phyloP scores from a whole-genome alignment of 2,329 filamentous ascomycete species.

The Fusarium tricinctum region DNA sequence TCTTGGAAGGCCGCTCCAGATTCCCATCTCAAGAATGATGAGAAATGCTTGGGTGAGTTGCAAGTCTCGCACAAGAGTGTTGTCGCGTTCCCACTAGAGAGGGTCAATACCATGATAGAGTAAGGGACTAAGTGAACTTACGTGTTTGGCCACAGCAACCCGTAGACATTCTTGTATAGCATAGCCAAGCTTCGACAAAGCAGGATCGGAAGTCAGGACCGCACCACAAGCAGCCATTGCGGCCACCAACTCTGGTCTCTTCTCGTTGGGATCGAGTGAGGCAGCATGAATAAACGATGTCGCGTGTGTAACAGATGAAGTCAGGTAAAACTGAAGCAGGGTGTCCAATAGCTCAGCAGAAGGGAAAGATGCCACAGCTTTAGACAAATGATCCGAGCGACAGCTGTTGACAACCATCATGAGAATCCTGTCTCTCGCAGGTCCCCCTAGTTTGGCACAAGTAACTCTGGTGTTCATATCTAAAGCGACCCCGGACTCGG shows the following conservation, averaged over 20 bases:
- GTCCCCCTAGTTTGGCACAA: conserved; percentile 33
- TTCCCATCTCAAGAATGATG: conserved; percentile 52
- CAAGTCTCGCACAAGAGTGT: conserved; percentile 51
- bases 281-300: conserved; percentile 56
- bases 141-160: conserved; percentile 35
- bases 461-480: conserved; percentile 39
- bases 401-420: conserved; percentile 50
- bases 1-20: conserved; percentile 57
- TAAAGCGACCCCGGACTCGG: conserved; percentile 44
- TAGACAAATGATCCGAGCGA: conserved; percentile 44
- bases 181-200: conserved; percentile 57
- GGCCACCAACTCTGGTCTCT: conserved; percentile 55
- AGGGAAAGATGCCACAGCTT: conserved; percentile 56
- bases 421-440: conserved; percentile 50
- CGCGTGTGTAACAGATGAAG: conserved; percentile 45
- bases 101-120: not conserved
- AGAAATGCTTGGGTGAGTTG: conserved; percentile 53
- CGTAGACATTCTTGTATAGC: conserved; percentile 57
- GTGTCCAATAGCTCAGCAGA: conserved; percentile 57
- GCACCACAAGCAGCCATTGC: conserved; percentile 56
- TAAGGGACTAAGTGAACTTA: not conserved
- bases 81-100: conserved; percentile 53
- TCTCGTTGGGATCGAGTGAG: conserved; percentile 55
- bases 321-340: conserved; percentile 57
- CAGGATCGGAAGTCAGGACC: conserved; percentile 54